phyloP scores from a whole-genome alignment of 768 basidiomycete species.

The Lactifluus volemus region DNA sequence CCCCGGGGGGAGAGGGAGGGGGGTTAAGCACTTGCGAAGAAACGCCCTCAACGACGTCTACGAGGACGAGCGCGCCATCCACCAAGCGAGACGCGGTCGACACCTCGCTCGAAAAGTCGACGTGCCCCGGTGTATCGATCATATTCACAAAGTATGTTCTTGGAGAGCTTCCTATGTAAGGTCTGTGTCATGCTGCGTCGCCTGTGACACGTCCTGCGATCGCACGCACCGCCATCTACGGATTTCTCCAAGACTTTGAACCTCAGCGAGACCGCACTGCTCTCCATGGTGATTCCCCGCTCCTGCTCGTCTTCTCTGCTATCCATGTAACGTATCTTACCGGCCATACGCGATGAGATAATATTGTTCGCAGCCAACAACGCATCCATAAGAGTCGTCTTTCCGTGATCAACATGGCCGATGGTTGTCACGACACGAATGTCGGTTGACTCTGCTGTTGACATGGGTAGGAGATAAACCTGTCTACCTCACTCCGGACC shows the following conservation, averaged over 20 bases:
- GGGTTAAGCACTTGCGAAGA: conserved; percentile 74
- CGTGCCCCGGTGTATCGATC: conserved; percentile 98
- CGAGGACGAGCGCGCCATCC: conserved; percentile 91
- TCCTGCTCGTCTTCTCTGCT: conserved; percentile 96
- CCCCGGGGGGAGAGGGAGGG: not conserved
- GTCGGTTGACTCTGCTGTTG: conserved; percentile 31
- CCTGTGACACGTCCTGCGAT: not conserved
- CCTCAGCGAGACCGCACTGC: conserved; percentile 83
- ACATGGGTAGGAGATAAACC: conserved; percentile 1
- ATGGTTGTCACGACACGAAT: conserved; percentile 78
- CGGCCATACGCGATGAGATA: conserved; percentile 89
- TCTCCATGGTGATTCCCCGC: conserved; percentile 98
- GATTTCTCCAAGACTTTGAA: conserved; percentile 69
- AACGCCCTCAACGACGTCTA: conserved; percentile 96
- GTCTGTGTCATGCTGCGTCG: conserved; percentile 26
- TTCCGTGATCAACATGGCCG: conserved; percentile 93
- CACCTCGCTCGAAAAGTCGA: conserved; percentile 96
- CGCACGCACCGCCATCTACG: conserved; percentile 46
- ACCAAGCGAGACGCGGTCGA: conserved; percentile 90
- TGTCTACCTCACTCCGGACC: not conserved
- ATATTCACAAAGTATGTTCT: conserved; percentile 85
- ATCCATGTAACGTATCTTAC: conserved; percentile 93
- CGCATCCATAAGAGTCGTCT: conserved; percentile 92
- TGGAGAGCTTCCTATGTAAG: conserved; percentile 40
- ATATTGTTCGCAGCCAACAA: conserved; percentile 97